Base-by-base conservation (phyloP, 1,284 basidiomycete genomes). In the Ceratobasidium sp. region DNA sequence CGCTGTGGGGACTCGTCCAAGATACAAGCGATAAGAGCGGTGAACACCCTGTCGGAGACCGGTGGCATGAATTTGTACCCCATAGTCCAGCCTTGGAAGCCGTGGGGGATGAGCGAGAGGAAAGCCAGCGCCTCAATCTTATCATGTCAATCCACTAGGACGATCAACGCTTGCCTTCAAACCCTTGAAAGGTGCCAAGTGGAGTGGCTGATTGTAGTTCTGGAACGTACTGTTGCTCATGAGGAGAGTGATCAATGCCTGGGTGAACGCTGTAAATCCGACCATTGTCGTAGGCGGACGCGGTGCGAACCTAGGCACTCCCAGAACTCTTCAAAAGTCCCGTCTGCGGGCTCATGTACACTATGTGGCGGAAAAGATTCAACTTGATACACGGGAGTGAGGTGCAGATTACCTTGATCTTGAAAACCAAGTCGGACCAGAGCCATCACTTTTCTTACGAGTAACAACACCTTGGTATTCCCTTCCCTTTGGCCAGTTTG, bases 221-320 rank as follows among this genome's bases (percentile, higher is more conserved):
- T 7, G 64, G 64, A n/a, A 67, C 40, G 12, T 67, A 67, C 20
- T 67, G 17, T 29, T 55, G 22, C 25, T 67, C 64, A 22, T 67
- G 34, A 0, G 32, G 50, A 1, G 64, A 55, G 40, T 67, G 64
- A 45, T 67, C 43, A 3, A 54, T 20, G 47, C 64, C 64, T 67
- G 27, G 2, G 17, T 6, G 29, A 15, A 12, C 45, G 20, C 13
- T 12, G 7, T 20, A 47, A 47, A 20, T 47, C 22, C 22, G 20
- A 20, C 7, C 22, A 47, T 47, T 15, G 10, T 8, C 20, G 31
- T 54, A 32, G 52, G 22, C 12, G 6, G 10, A n/a, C n/a, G 12
- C 13, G 12, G 27, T 31, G 49, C 6, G 20, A 25, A 65, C 60
- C 64, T 20, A 67, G 17, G 15, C 64, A 67, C 13, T 7, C 12